Percentiles rank a stretch among this genome's conserved stretches.
Conservation (phyloP, 2,329 filamentous ascomycete genomes). For the Stachybotrys echinatus region DNA sequence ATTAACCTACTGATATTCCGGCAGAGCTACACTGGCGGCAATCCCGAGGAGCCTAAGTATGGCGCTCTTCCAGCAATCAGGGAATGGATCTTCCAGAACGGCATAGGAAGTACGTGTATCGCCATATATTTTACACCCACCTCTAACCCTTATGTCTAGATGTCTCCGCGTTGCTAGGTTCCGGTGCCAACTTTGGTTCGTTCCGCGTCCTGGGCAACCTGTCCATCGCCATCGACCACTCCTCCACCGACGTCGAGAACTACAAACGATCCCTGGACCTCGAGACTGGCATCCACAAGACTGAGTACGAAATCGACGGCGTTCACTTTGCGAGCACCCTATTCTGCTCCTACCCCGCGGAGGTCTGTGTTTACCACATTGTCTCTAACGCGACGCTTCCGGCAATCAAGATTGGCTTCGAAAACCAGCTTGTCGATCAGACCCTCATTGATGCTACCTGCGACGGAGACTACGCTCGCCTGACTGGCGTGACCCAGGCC, state of each 20-base stretch:
- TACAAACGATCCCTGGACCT: constrained; percentile 8
- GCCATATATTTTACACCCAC: background rate
- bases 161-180: constrained; percentile 8
- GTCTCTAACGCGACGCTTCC: constrained; percentile 25
- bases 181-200: constrained; percentile 7
- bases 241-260: constrained; percentile 2
- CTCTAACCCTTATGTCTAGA: constrained; percentile 3
- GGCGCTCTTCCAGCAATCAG: constrained; percentile 9
- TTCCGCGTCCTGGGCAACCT: constrained; percentile 12
- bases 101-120: constrained; percentile 6
- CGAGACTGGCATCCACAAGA: constrained; percentile 7
- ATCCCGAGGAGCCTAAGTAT: constrained; percentile 4
- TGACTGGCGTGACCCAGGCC: constrained; percentile 30
- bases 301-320: constrained; percentile 3
- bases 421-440: constrained; percentile 27
- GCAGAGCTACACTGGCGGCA: constrained; percentile 12
- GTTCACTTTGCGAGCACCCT: constrained; percentile 13
- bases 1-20: background rate
- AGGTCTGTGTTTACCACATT: constrained; percentile 20
- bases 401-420: constrained; percentile 30
- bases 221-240: constrained; percentile 8
- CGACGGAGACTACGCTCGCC: constrained; percentile 19
- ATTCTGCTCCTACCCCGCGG: constrained; percentile 39
- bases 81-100: constrained; percentile 9
- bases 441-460: constrained; percentile 16